Evolutionary conservation across 2,329 filamentous ascomycete genomes (phyloP), one percentile per base, ranked within the genome.

Genomic region (Apiospora arundinis): DNA sequence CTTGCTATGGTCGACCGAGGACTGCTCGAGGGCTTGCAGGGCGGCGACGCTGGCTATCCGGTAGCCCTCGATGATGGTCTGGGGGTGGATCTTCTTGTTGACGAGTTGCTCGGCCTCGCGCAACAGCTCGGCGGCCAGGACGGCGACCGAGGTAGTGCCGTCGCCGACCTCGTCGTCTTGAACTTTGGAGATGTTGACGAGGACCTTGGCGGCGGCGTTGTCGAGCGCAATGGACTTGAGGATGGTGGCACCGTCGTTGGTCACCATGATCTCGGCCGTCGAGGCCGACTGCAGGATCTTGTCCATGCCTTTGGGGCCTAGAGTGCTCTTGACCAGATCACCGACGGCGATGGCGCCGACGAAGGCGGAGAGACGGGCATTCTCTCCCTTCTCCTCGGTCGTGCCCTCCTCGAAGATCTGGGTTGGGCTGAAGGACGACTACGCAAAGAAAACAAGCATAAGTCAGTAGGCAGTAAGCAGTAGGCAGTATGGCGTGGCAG

Each of bases 31-130:
- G 44, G 95, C 95, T 79, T 92, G 88, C 69, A 99, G 88, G 42
- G 96, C 95, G 69, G 96, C 95, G 69, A 90, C 88, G 82, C 94
- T 97, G 69, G 96, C 96, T 93, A 99, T 97, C 86, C 96, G 91
- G 88, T 97, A 99, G 69, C 96, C 96, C 80, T 99, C 96, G 80
- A 99, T 99, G 83, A 99, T 99, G 69, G 96, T 98, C 88, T 99
- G 96, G 69, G 96, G 96, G 83, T 99, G 96, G 78, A 99, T 98
- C 86, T 98, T 98, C 87, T 95, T 95, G 86, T 97, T 93, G 76
- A 99, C 94, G 68, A 99, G 90, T 86, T 97, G 95, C 87, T 99
- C 96, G 67, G 96, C 96, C 84, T 99, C 96, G 74, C 96, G 92
- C 75, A 99, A 88, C 72, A 99, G 89, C 86, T 99, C 96, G 72